These are phyloP conservation scores for Trichoderma gamsii DNA, from an alignment of 495 filamentous ascomycete species.

Conservation along the genomic window DNA sequence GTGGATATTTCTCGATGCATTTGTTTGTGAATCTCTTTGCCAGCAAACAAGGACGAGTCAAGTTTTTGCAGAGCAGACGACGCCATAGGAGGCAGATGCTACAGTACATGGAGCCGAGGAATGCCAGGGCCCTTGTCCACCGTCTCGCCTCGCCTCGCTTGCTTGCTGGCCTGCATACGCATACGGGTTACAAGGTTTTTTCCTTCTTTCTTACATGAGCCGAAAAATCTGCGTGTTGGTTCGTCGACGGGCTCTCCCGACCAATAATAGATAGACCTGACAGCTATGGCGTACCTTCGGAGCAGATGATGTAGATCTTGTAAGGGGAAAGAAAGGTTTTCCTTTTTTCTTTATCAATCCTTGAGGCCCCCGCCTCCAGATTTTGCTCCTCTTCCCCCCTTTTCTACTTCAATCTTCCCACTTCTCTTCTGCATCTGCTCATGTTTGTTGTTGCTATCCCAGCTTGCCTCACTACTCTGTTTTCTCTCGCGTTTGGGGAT, in stretches of 20 bases:
- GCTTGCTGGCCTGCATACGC: background rate
- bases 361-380: background rate
- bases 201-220: slow-evolving; percentile 1
- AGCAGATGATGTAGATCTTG: background rate
- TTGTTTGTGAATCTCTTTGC: background rate
- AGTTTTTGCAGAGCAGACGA: background rate
- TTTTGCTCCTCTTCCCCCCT: background rate
- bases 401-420: background rate
- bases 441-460: background rate
- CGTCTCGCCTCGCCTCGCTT: background rate
- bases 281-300: background rate
- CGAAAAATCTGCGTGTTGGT: background rate
- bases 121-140: background rate
- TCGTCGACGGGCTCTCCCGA: background rate
- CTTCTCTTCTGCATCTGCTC: background rate
- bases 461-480: background rate
- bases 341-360: background rate
- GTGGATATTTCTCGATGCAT: background rate
- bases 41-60: background rate
- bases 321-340: background rate
- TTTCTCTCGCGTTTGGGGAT: background rate
- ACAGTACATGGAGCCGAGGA: background rate
- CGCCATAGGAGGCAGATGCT: background rate
- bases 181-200: slow-evolving; percentile 1
- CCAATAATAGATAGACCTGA: background rate